phyloP scores from a whole-genome alignment of 495 filamentous ascomycete genomes.

The Lichenothelia convexa region DNA sequence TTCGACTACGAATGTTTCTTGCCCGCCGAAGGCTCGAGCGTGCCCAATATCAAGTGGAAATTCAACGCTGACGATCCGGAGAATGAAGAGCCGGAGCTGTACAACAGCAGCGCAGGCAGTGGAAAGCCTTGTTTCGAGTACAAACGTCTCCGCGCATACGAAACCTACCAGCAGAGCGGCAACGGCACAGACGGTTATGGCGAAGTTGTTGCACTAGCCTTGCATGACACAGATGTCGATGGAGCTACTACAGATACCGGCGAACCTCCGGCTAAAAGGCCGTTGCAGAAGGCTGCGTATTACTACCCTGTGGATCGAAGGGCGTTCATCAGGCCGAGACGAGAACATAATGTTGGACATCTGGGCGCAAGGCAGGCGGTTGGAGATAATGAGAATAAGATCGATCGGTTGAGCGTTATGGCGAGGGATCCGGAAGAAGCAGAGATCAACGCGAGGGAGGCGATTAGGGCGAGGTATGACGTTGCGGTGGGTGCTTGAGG shows the following conservation, averaged over 20 bases:
- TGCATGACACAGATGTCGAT: constrained; percentile 44
- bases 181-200: constrained; percentile 32
- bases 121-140: constrained; percentile 54
- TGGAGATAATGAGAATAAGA: constrained; percentile 18
- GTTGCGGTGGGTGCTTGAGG: too few species aligned
- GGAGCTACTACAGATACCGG: constrained; percentile 18
- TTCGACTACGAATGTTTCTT: constrained; percentile 75
- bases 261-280: too few species aligned
- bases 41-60: constrained; percentile 48
- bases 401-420: constrained; percentile 37
- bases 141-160: constrained; percentile 64
- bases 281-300: constrained; percentile 53
- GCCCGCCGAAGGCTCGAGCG: constrained; percentile 34
- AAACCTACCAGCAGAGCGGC: constrained; percentile 52
- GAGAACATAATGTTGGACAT: constrained; percentile 33
- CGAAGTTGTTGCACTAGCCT: constrained; percentile 36
- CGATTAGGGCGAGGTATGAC: constrained; percentile 3
- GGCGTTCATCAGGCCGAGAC: constrained; percentile 38
- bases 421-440: constrained; percentile 35
- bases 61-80: constrained; percentile 53
- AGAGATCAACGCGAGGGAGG: constrained; percentile 27
- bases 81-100: constrained; percentile 46
- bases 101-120: constrained; percentile 27
- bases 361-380: constrained; percentile 30
- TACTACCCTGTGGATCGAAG: constrained; percentile 78